Evolutionary conservation across 2,329 filamentous ascomycete genomes (phyloP).

Genomic region (Pseudogymnoascus sp.): DNA sequence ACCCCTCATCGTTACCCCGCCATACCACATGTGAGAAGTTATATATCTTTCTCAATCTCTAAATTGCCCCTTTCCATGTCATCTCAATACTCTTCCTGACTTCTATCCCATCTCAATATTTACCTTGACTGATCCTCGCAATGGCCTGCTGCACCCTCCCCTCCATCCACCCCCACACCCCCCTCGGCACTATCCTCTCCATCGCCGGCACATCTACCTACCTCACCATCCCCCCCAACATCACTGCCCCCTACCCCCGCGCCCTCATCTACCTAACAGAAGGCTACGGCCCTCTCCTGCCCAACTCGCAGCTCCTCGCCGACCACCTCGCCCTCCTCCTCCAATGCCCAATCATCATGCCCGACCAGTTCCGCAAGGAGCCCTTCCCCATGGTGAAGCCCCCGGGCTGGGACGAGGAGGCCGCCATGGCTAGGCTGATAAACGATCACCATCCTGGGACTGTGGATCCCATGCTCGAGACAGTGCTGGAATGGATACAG

Average conservation of each 20-base stretch:
- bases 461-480: conserved; percentile 31
- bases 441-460: background rate
- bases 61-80: background rate
- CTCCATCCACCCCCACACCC: background rate
- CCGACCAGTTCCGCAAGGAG: conserved; percentile 34
- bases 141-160: conserved; percentile 4
- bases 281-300: background rate
- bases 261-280: background rate
- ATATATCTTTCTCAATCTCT: background rate
- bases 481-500: conserved; percentile 34
- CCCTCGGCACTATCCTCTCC: background rate
- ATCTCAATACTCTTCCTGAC: background rate
- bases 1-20: background rate
- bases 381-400: conserved; percentile 63
- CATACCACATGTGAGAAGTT: background rate
- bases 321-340: conserved; percentile 16
- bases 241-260: background rate
- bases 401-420: conserved; percentile 50
- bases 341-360: conserved; percentile 14
- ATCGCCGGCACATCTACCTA: background rate
- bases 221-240: background rate
- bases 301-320: conserved; percentile 17
- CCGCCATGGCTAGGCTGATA: background rate
- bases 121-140: background rate
- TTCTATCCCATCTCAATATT: background rate